These are phyloP conservation scores for Tylopilus balloui DNA, from an alignment of 768 basidiomycete species.

Conservation along the genomic window DNA sequence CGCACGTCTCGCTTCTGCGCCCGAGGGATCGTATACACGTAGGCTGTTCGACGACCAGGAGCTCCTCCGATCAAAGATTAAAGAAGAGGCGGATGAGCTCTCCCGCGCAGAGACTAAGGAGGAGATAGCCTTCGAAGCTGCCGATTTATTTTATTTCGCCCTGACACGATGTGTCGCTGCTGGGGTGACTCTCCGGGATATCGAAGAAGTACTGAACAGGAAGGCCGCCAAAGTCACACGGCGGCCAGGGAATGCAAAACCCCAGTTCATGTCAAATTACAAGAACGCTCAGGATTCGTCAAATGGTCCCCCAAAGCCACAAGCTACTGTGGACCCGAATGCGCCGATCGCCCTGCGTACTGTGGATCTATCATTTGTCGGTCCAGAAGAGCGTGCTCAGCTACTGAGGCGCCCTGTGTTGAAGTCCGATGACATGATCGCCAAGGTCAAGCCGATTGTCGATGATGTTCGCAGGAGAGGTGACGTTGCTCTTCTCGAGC, in stretches of 20 bases:
- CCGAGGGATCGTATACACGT: slow-evolving; percentile 88
- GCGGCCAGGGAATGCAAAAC: slow-evolving; percentile 88
- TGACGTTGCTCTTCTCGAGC: slow-evolving; percentile 79
- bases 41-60: slow-evolving; percentile 77
- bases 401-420: slow-evolving; percentile 88
- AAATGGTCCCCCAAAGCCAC: slow-evolving; percentile 26
- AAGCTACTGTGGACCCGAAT: slow-evolving; percentile 27
- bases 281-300: slow-evolving; percentile 23
- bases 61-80: slow-evolving; percentile 89
- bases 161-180: slow-evolving; percentile 78
- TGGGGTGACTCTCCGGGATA: slow-evolving; percentile 78
- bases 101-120: slow-evolving; percentile 73
- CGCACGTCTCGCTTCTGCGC: slow-evolving; percentile 68
- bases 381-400: slow-evolving; percentile 51
- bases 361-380: slow-evolving; percentile 48
- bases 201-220: slow-evolving; percentile 76
- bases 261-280: slow-evolving; percentile 51
- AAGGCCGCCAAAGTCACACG: slow-evolving; percentile 87
- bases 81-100: slow-evolving; percentile 98
- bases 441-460: slow-evolving; percentile 92
- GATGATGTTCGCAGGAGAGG: slow-evolving; percentile 79
- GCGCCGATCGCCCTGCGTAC: slow-evolving; percentile 75
- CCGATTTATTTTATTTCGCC: slow-evolving; percentile 91
- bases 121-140: slow-evolving; percentile 91
- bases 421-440: slow-evolving; percentile 57